Evolutionary conservation across 495 filamentous ascomycete genomes (phyloP).

Genomic region (Penicillium canariense): DNA sequence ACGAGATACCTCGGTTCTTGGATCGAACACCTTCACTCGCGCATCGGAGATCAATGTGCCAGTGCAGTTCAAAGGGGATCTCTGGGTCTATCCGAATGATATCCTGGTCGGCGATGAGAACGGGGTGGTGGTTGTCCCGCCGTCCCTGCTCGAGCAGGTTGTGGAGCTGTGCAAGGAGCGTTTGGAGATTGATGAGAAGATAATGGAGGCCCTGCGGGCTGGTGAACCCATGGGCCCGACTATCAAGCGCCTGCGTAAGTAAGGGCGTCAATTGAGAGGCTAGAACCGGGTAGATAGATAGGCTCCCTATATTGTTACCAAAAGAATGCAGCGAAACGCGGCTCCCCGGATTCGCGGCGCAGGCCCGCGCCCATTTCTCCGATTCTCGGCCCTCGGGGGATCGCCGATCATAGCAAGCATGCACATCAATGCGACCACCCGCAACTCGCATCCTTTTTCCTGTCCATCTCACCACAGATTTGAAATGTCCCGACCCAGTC

Average conservation of each 20-base stretch:
- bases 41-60: conserved; percentile 20
- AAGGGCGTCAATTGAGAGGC: no score
- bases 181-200: conserved; percentile 25
- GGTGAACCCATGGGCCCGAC: conserved; percentile 18
- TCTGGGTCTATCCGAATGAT: conserved; percentile 15
- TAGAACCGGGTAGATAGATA: no score
- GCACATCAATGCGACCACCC: background rate
- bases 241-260: conserved; percentile 19
- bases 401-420: conserved; percentile 35
- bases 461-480: no score
- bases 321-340: no score
- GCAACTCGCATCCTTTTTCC: no score
- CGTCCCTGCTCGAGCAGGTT: conserved; percentile 16
- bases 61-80: conserved; percentile 15
- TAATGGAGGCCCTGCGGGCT: conserved; percentile 13
- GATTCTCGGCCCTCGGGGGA: background rate
- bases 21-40: conserved; percentile 20
- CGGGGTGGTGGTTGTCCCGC: conserved; percentile 16
- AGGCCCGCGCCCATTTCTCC: background rate
- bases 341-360: background rate
- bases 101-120: conserved; percentile 20
- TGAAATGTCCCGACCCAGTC: no score
- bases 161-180: conserved; percentile 19
- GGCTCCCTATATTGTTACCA: no score
- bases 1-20: conserved; percentile 12